These are phyloP conservation scores for Aurinia saxatilis DNA, from an alignment of 345 rosid species.

Conservation along the genomic window DNA sequence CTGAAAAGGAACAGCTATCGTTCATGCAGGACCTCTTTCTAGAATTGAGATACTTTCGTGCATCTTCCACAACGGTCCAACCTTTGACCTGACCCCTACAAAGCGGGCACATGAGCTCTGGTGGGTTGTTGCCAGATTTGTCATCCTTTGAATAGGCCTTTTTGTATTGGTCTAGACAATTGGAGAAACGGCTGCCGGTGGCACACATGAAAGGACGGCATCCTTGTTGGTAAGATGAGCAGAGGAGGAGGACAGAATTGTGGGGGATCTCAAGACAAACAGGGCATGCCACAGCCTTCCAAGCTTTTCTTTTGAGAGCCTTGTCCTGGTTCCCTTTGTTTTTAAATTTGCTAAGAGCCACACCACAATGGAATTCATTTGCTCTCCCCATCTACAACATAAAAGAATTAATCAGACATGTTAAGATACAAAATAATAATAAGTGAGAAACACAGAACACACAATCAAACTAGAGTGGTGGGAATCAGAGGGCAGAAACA, in stretches of 20 bases:
- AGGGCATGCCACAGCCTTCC: constrained; percentile 60
- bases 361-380: constrained; percentile 25
- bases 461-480: too few species aligned
- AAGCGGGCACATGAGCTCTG: constrained; percentile 73
- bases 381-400: constrained; percentile 45
- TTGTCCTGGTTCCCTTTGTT: constrained; percentile 22
- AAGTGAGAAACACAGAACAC: too few species aligned
- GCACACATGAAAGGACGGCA: constrained; percentile 93
- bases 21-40: constrained; percentile 77
- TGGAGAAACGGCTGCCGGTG: constrained; percentile 67
- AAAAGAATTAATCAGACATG: too few species aligned
- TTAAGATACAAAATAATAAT: too few species aligned
- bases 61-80: constrained; percentile 73
- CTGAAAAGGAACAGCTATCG: constrained; percentile 54
- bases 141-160: constrained; percentile 58
- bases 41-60: constrained; percentile 51
- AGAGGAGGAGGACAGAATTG: constrained; percentile 76
- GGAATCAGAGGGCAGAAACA: too few species aligned
- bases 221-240: constrained; percentile 78
- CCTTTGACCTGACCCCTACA: constrained; percentile 93
- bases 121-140: constrained; percentile 38
- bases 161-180: constrained; percentile 84
- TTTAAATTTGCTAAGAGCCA: constrained; percentile 19
- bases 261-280: constrained; percentile 82
- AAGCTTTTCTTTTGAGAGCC: constrained; percentile 47